Evolutionary conservation across 2,329 filamentous ascomycete genomes (phyloP), one percentile per base, ranked within the genome.

Genomic region (Didymella lethalis): DNA sequence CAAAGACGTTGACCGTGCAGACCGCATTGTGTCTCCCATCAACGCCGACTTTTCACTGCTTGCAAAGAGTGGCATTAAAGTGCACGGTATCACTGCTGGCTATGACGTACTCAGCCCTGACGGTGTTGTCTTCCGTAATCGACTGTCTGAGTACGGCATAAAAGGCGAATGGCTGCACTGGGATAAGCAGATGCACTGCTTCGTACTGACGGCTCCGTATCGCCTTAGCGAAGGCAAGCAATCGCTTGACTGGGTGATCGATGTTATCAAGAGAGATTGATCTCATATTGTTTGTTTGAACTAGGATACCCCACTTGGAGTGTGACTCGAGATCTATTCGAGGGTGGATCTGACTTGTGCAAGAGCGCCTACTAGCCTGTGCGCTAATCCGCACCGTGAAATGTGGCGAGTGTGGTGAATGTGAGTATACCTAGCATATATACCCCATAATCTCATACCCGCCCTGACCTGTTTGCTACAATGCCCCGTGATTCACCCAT

Each of bases 131-230:
- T 84, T 86, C 48, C 68, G 82, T 5, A 78, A 84, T 2, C 79
- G 77, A 53, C 82, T 80, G 7, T 74, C 75, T 28, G 68, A 80
- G 43, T 67, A 73, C 16, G 68, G 71, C 0, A 78, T 87, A 0
- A 48, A 71, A 1, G 85, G 85, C 0, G 76, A 83, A 54, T 87
- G 85, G 86, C 63, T 88, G 40, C 76, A 85, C 10, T 88, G 85
- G 85, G 80, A 85, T 18, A 81, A 81, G 18, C 83, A 86, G 72
- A 87, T 88, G 83, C 85, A 88, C 69, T 85, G 83, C 59, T 87
- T 86, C 51, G 79, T 83, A 1, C 69, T 87, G 34, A 80, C 82
- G 1, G 81, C 79, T 45, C 73, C 76, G 2, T 86, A 83, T 62
- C 78, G 78, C 0, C 36, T 86, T 26, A 72, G 67, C 4, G 84